Base-by-base conservation (phyloP, 768 basidiomycete genomes). In the Hypsizygus marmoreus region DNA sequence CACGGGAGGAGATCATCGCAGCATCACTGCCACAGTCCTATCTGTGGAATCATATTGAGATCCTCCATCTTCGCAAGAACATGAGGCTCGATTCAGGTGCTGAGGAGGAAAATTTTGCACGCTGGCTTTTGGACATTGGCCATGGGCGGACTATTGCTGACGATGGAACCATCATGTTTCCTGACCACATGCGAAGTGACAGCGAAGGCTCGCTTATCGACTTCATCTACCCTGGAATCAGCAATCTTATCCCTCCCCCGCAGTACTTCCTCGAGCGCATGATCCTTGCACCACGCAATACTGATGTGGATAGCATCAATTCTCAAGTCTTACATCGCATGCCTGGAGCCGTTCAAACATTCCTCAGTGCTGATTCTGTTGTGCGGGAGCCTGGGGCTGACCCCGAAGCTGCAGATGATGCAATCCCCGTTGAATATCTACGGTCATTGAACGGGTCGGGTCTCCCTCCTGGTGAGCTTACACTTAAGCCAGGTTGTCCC, bases 21-120 rank as follows among this genome's bases (percentile, higher is more conserved):
- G 69, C 66, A 1, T 58, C 57, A 4, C 50, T 76, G 0, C 60
- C 58, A 30, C 43, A 53, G 8, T 76, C 72, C 22, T n/a, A 41
- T 12, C 56, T 79, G 0, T 79, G 77, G 76, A 12, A 30, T 2
- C 25, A 42, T 9, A 53, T 74, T 22, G 9, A 47, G 6, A 38
- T 71, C 6, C 57, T 73, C 11, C 47, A 77, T 70, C 73, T 72
- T 43, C 56, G 2, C 60, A 77, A n/a, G n/a, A 45, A 13, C 25
- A 17, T 25, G 26, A 28, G 13, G 30, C 41, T 44, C 24, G 11
- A 10, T 6, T 37, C 17, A 44, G 50, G 19, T 14, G 23, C 50
- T 40, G 49, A 42, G 6, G 52, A 62, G 26, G 11, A 8, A 5
- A 16, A 54, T 8, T 62, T 60, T 57, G 49, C 55, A 14, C 17